Evolutionary conservation across 345 rosid genomes (phyloP), one percentile per base, ranked within the genome.

Genomic region (Brassica rapa): DNA sequence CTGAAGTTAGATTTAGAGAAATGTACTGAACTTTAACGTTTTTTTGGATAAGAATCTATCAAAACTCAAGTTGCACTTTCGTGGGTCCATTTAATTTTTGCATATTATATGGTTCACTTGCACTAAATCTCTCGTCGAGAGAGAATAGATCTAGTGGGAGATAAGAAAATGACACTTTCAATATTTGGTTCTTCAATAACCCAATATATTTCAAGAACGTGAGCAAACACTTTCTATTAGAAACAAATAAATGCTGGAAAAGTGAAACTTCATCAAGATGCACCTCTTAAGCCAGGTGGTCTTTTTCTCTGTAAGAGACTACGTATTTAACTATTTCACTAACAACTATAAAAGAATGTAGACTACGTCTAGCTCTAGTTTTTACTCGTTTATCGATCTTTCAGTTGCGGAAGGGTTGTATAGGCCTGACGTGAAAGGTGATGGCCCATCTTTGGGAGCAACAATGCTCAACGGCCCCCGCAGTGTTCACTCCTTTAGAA

Each of bases 41-140:
- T 72, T 25, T 2, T 59, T 79, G 77, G 77, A 79, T 73, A 72
- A 79, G 82, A 73, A 72, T 71, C 77, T 72, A 30, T 33, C 32
- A 46, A 23, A 43, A 5, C 11, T 66, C 73, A 78, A 78, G 68
- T 72, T 78, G 82, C 73, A 29, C 32, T 66, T 43, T 66, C 12
- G 56, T 59, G 73, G 82, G 82, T 72, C 77, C 69, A 23, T 51
- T 74, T 24, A 24, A 1, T 24, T 25, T 27, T 60, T 60, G 33
- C 33, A 11, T 49, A 49, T 3, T 9, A 53, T 23, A 57, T 63
- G 25, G 39, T 21, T 19, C 68, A 60, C 68, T 60, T 27, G 49
- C 60, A 8, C 62, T 12, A 57, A 57, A 57, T 2, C 12, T 57
- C 62, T 23, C 25, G 63, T 59, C 32, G 32, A 59, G 32, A 59